These are phyloP conservation scores for Rhodomyrtus psidioides DNA, from an alignment of 441 rosid genomes.

Conservation along the genomic window DNA sequence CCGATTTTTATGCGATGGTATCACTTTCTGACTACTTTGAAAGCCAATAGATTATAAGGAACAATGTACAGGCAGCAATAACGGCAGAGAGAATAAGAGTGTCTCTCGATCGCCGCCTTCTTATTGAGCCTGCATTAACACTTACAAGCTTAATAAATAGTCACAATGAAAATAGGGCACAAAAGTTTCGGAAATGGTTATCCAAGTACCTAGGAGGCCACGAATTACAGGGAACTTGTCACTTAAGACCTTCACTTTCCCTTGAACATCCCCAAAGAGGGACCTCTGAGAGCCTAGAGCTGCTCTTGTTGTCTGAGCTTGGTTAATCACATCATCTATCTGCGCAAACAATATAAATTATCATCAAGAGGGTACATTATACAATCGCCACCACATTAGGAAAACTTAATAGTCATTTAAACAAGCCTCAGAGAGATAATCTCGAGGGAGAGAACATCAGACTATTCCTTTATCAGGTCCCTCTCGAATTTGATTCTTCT, in stretches of 20 bases:
- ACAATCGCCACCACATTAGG: background rate
- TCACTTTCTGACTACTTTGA: slow-evolving; percentile 43
- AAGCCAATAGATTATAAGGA: slow-evolving; percentile 92
- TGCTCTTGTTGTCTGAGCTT: slow-evolving; percentile 86
- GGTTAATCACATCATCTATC: slow-evolving; percentile 93
- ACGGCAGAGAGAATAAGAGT: slow-evolving; percentile 86
- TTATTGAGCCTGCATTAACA: slow-evolving; percentile 58
- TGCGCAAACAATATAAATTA: slow-evolving; percentile 20
- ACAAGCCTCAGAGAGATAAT: background rate
- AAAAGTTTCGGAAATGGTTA: background rate
- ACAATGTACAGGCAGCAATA: slow-evolving; percentile 86
- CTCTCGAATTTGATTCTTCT: background rate
- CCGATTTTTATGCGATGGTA: background rate
- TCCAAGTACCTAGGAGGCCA: slow-evolving; percentile 69
- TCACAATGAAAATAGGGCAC: background rate
- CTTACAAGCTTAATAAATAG: background rate
- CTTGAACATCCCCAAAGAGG: slow-evolving; percentile 85
- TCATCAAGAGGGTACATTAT: background rate
- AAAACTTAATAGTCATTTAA: background rate
- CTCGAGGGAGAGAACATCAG: background rate
- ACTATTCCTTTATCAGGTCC: background rate
- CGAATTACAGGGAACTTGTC: slow-evolving; percentile 86
- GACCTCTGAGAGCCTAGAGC: slow-evolving; percentile 86
- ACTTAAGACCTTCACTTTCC: slow-evolving; percentile 77
- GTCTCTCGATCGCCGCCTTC: slow-evolving; percentile 78